Base-by-base conservation (phyloP, 2,329 filamentous ascomycete genomes). In the Aspergillus sp. region DNA sequence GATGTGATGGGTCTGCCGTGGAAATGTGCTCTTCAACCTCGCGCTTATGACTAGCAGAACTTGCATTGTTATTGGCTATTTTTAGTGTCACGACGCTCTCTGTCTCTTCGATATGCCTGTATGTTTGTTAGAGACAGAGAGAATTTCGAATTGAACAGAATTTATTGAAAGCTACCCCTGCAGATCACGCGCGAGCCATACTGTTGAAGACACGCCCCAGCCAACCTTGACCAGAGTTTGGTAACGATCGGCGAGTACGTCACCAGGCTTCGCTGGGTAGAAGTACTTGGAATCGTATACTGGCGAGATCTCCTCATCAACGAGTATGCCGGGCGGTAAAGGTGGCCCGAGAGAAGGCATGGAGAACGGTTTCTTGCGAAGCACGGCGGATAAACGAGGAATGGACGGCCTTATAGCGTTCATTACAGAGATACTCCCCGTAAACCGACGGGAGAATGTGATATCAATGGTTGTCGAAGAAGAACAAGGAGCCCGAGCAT, bases 1-100 rank as follows among this genome's bases (percentile, higher is more conserved):
- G 45, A 45, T 63, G 53, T 32, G 48, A 47, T 29, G 49, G 45
- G 30, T 60, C 45, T 39, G 45, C 47, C 2, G 35, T 43, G 17
- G 50, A 44, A 33, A 65, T 54, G 27, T 52, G 53, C 26, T 53
- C 40, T 36, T 55, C 49, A 38, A 62, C 43, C 12, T 54, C 46
- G 10, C 55, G 44, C 43, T 60, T 52, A 42, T 48, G 34, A 38
- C 33, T 15, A 47, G 43, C 37, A 4, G 28, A 39, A 32, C 20
- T 42, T n/a, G 30, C 24, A 43, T 54, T 48, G 4, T 35, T 44
- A 44, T 53, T 53, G 12, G 28, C 26, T 3, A 56, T 51, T 41
- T 57, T 53, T 3, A 58, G 33, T 31, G 42, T 43, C 31, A 56
- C 42, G 1, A 54, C n/a, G 0, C 3, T 41, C 29, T 55, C 52